Evolutionary conservation across 148 eudicot species (phyloP), one percentile per base, ranked within the genome.

Genomic region (Cornus florida): DNA sequence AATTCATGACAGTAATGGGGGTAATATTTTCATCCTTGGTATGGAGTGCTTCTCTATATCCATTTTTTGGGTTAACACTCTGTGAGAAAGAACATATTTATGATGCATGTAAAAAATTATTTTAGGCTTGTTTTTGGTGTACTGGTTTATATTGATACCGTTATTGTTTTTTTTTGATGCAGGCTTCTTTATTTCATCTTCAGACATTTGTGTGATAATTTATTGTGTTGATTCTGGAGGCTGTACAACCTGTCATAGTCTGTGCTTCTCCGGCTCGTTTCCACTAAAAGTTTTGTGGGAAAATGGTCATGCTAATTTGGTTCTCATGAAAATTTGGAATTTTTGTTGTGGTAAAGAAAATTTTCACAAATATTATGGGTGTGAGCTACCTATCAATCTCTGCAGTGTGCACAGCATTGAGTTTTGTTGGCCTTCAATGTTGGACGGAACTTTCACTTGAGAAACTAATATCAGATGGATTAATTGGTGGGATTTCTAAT

Each of bases 371-470:
- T 74, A 77, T 85, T 67, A 96, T 96, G 99, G 98, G 90, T 79
- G 91, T 86, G 81, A 91, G 88, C 84, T 85, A 86, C 82, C 73
- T 96, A 76, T 89, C 88, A 56, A 79, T 93, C 73, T 93, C 98
- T n/a, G 93, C 88, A 28, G 89, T 86, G 57, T 89, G 92, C 83
- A 93, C 99, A 20, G 82, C 85, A 71, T 78, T 90, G 79, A 92
- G 98, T 85, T 86, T 88, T 43, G 84, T 88, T 41, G 92, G 93
- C 83, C 87, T 96, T 78, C 93, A 91, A 48, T 93, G 89, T 83
- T 92, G 99, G 98, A 89, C 90, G 4, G 88, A 84, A 73, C 76
- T 88, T 41, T 89, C 97, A 72, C 90, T 91, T 75, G 88, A 89
- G 78, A 93, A 91, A 62, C 83, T 90, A 80, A 84, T 81, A 80